Evolutionary conservation across 257 asterid species (phyloP).

Genomic region (Solanum rostratum): DNA sequence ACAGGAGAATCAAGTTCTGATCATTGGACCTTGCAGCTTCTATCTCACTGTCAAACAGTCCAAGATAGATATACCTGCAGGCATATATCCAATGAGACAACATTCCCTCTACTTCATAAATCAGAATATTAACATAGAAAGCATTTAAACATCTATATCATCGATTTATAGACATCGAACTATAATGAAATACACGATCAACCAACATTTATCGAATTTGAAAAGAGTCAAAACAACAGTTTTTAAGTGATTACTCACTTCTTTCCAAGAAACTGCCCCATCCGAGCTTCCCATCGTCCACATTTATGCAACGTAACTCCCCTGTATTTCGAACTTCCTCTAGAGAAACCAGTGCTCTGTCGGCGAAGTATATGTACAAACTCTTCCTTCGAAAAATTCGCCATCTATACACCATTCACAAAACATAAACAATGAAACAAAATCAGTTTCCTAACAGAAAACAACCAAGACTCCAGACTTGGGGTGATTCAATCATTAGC

Average conservation of each 20-base stretch:
- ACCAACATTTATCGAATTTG: too few species aligned
- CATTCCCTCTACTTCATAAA: background rate
- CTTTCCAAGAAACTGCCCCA: constrained; percentile 99
- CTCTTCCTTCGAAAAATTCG: constrained; percentile 77
- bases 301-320: constrained; percentile 96
- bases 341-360: constrained; percentile 83
- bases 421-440: background rate
- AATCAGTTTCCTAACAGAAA: background rate
- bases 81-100: background rate
- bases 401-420: constrained; percentile 40
- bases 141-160: background rate
- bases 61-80: constrained; percentile 85
- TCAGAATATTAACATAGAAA: background rate
- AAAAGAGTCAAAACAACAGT: too few species aligned
- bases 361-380: constrained; percentile 92
- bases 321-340: constrained; percentile 92
- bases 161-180: too few species aligned
- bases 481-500: background rate
- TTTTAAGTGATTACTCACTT: constrained; percentile 38
- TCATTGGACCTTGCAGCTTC: constrained; percentile 80
- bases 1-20: constrained; percentile 1
- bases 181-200: too few species aligned
- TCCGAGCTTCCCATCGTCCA: constrained; percentile 98
- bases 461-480: background rate
- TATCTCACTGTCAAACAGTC: constrained; percentile 75